Conservation (phyloP, 768 basidiomycete species). For the Amanita pallidorosea region DNA sequence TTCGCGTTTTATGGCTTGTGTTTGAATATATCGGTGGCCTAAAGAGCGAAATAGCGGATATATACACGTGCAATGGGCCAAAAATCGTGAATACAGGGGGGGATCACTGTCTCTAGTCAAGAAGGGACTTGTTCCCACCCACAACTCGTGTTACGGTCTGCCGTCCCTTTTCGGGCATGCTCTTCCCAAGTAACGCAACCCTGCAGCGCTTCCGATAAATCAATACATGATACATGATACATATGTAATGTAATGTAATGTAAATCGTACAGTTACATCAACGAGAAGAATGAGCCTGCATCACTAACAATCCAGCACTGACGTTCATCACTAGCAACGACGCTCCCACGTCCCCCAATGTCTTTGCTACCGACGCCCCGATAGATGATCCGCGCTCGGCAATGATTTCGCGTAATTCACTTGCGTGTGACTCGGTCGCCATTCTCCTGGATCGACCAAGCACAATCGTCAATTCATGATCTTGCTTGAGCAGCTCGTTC, state of each 20-base stretch:
- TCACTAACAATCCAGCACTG: constrained; percentile 39
- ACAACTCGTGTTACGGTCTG: neutral
- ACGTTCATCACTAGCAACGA: constrained; percentile 48
- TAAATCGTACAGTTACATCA: too few relatives aligned
- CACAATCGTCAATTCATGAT: constrained; percentile 50
- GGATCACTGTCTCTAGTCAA: neutral
- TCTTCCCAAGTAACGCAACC: neutral
- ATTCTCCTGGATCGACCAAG: constrained; percentile 68
- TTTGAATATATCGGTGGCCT: neutral
- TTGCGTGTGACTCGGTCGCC: constrained; percentile 44
- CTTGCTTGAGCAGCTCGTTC: constrained; percentile 17
- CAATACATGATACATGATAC: too few relatives aligned
- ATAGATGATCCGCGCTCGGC: constrained; percentile 28
- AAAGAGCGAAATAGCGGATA: neutral
- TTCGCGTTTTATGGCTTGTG: constrained; percentile 3
- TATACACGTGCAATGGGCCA: neutral
- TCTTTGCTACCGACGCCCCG: constrained; percentile 53
- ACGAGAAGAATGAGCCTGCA: constrained; percentile 30
- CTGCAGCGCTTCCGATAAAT: neutral
- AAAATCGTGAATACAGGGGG: neutral
- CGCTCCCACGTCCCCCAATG: constrained; percentile 67
- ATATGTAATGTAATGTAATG: too few relatives aligned
- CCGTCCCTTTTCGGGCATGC: neutral
- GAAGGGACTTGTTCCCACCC: neutral
- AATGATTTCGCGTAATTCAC: constrained; percentile 46